phyloP scores from a whole-genome alignment of 306 rosid genomes.

The Psophocarpus tetragonolobus region DNA sequence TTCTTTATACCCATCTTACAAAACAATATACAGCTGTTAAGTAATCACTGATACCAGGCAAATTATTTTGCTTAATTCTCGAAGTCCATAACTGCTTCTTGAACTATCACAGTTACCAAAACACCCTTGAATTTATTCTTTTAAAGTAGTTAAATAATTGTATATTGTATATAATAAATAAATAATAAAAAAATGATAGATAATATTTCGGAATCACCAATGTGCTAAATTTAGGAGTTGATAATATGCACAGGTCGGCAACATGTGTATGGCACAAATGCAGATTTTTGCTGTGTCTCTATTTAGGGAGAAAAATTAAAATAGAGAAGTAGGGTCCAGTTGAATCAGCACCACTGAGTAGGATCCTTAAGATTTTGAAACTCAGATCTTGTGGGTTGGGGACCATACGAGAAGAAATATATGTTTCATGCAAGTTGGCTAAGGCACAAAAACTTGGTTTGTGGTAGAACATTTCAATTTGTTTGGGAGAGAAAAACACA shows the following conservation, averaged over 20 bases:
- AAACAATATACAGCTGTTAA: constrained; percentile 32
- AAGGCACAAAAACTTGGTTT: background rate
- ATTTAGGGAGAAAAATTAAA: background rate
- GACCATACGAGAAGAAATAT: background rate
- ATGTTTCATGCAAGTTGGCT: background rate
- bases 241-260: constrained; percentile 47
- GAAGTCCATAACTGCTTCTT: constrained; percentile 42
- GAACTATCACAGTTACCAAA: constrained; percentile 31
- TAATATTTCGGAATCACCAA: constrained; percentile 45
- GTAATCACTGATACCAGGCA: constrained; percentile 40
- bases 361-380: constrained; percentile 37
- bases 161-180: background rate
- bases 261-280: constrained; percentile 31
- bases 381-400: constrained; percentile 25
- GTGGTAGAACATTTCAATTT: background rate
- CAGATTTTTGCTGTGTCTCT: constrained; percentile 40
- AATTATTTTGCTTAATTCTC: constrained; percentile 46
- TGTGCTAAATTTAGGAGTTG: constrained; percentile 41
- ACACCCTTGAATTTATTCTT: constrained; percentile 5
- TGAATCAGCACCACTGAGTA: constrained; percentile 26
- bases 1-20: background rate
- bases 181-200: background rate
- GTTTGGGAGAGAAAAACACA: background rate
- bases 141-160: background rate
- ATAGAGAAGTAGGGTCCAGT: background rate